Evolutionary conservation across 2,329 filamentous ascomycete species (phyloP).

Genomic region (Ascochyta fabae): DNA sequence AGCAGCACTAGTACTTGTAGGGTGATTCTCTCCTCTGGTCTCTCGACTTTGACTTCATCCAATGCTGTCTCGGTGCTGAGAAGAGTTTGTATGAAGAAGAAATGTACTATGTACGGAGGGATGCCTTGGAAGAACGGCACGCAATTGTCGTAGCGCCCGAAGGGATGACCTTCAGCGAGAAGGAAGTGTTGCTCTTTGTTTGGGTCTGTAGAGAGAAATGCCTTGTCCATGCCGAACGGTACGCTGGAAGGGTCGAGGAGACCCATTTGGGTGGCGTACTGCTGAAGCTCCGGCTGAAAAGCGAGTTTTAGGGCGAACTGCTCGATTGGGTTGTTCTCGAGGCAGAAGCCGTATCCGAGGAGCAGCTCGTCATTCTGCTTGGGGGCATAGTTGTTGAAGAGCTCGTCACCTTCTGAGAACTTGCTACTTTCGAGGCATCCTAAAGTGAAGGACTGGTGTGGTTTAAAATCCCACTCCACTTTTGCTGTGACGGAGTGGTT

Average conservation of each 20-base stretch:
- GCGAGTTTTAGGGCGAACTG: constrained; percentile 52
- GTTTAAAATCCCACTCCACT: constrained; percentile 54
- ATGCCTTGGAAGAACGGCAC: constrained; percentile 43
- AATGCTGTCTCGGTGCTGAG: constrained; percentile 28
- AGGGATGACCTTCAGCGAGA: constrained; percentile 37
- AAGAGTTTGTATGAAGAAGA: constrained; percentile 38
- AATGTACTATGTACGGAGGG: constrained; percentile 43
- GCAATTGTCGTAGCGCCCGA: constrained; percentile 42
- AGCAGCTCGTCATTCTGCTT: constrained; percentile 61
- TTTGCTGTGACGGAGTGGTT: constrained; percentile 57
- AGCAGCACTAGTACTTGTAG: constrained; percentile 32
- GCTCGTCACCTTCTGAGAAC: constrained; percentile 48
- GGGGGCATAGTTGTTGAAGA: constrained; percentile 62
- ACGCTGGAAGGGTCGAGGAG: constrained; percentile 27
- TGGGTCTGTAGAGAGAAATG: constrained; percentile 27
- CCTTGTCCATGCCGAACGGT: constrained; percentile 35
- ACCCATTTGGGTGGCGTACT: constrained; percentile 26
- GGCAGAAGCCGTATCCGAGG: constrained; percentile 61
- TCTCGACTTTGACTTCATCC: constrained; percentile 13
- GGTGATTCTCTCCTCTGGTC: constrained; percentile 28
- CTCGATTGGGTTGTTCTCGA: constrained; percentile 56
- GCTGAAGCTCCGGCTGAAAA: constrained; percentile 45
- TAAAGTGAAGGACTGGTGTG: constrained; percentile 47
- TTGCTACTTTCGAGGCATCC: constrained; percentile 45
- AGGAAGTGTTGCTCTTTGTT: constrained; percentile 45